phyloP scores from a whole-genome alignment of 2,329 filamentous ascomycete genomes.

The Calonectria pauciramosa region DNA sequence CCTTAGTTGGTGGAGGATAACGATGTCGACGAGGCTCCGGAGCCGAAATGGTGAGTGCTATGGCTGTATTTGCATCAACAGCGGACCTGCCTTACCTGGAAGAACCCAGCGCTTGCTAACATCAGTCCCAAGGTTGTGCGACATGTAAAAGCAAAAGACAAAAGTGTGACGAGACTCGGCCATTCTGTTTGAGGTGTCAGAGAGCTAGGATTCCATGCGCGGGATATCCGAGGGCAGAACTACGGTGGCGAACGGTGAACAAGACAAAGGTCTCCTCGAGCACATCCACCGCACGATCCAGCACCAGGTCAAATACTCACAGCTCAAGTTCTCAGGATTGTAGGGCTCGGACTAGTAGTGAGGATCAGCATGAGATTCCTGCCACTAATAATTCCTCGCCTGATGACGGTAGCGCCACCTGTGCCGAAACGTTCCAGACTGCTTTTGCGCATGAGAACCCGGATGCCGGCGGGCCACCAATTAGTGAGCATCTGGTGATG shows the following conservation, averaged over 20 bases:
- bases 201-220: neutral
- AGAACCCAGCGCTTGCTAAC: neutral
- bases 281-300: neutral
- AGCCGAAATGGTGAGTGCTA: neutral
- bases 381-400: neutral
- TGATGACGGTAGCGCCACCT: neutral
- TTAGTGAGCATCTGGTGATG: neutral
- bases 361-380: neutral
- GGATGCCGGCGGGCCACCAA: neutral
- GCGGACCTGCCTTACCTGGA: no score
- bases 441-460: neutral
- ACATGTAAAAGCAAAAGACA: neutral
- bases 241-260: neutral
- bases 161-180: neutral
- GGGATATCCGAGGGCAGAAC: neutral
- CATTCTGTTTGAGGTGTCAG: neutral
- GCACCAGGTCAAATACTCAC: neutral
- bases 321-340: neutral
- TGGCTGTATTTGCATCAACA: neutral
- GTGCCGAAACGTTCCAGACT: neutral
- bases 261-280: neutral
- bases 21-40: neutral
- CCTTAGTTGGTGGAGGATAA: neutral
- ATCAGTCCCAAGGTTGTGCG: neutral
- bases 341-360: neutral